Evolutionary conservation across 2,329 filamentous ascomycete genomes (phyloP).

Genomic region (Cladosporium phlei): DNA sequence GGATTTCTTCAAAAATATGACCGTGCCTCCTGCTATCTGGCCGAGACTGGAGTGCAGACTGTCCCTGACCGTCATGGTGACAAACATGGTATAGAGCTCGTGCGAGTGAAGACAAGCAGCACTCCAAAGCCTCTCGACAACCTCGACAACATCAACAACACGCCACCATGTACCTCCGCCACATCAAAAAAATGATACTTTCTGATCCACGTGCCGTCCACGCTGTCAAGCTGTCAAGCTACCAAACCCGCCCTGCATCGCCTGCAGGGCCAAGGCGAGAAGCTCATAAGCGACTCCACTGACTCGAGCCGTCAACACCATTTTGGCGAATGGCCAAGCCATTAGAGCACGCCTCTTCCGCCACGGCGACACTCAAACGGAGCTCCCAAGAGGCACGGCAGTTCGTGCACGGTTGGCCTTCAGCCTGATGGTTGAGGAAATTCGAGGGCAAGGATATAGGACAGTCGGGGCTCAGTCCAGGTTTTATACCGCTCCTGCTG

Average conservation of each 20-base stretch:
- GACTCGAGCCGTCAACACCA: background rate
- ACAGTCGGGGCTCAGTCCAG: background rate
- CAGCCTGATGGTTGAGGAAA: slow-evolving; percentile 10
- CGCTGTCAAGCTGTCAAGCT: background rate
- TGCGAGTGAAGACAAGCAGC: too few relatives aligned
- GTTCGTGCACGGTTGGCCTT: slow-evolving; percentile 12
- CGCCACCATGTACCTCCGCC: too few relatives aligned
- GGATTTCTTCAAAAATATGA: too few relatives aligned
- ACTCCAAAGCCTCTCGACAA: too few relatives aligned
- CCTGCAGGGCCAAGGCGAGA: slow-evolving; percentile 1
- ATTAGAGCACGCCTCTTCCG: slow-evolving; percentile 9
- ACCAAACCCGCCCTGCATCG: background rate
- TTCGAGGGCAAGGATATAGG: too few relatives aligned
- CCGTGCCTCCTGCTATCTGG: too few relatives aligned
- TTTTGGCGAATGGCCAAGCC: slow-evolving; percentile 6
- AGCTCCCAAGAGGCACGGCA: slow-evolving; percentile 11
- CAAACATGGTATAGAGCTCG: too few relatives aligned
- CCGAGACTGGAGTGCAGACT: too few relatives aligned
- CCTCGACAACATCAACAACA: too few relatives aligned
- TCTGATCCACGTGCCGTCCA: background rate
- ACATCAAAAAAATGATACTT: too few relatives aligned
- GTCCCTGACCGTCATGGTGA: too few relatives aligned
- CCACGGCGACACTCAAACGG: slow-evolving; percentile 5
- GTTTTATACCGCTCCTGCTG: slow-evolving; percentile 2
- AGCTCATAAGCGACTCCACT: background rate